Evolutionary conservation across 2,329 filamentous ascomycete genomes (phyloP), one percentile per base, ranked within the genome.

Genomic region (Aureobasidium sp.): DNA sequence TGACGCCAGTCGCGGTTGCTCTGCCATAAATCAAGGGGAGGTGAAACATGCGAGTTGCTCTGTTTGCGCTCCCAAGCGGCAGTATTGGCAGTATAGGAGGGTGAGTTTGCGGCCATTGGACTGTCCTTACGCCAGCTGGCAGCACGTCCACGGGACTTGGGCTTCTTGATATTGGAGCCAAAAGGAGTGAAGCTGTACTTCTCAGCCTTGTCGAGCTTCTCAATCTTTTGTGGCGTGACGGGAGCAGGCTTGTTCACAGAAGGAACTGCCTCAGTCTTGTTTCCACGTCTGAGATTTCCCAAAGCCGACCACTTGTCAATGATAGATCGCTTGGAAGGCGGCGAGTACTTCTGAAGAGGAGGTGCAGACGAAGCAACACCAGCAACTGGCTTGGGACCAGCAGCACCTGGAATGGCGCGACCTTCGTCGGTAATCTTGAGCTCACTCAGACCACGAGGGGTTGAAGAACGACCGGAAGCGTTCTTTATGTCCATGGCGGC

Each of bases 231-330:
- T 20, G 69, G 68, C 20, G 64, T 65, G 17, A 70, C 67, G 34
- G 63, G 60, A 29, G 64, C 71, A 56, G 71, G 67, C 63, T 72
- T 71, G 64, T 68, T 64, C 61, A 71, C 79, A 78, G 72, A 80
- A 65, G 58, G 62, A 68, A 67, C 82, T 15, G 29, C 27, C 12
- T 61, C 64, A 61, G n/a, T 62, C 61, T 64, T 82, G 81, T 70
- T 84, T 63, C 85, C 89, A 64, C 91, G 87, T 61, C 93, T 85
- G 69, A 89, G 88, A 72, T 96, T 89, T 65, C 93, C 93, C 53
- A 97, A 81, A 14, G 86, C 89, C 27, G 89, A 85, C 93, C 93
- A 97, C 74, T 96, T 96, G 76, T 97, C 93, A 58, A 89, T 73
- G 67, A 76, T 75, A 27, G 75, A 78, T 61, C 83, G 84, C 78